Evolutionary conservation across 305 asterid species (phyloP), one percentile per base, ranked within the genome.

Genomic region (Fraxinus xanthoxyloides): DNA sequence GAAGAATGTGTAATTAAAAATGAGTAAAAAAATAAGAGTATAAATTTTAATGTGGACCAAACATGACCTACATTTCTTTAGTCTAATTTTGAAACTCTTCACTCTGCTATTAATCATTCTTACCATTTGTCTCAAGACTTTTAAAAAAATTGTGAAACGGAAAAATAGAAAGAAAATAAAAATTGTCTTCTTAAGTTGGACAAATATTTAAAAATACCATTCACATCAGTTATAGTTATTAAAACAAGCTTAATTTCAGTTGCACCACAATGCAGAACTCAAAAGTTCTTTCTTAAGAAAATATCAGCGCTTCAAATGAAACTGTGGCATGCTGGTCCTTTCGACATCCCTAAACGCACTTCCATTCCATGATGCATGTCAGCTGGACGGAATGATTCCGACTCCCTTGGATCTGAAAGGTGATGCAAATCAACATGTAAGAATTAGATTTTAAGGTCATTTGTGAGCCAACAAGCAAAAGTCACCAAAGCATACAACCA

Each of bases 311-410:
- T 85, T 95, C 91, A 94, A 80, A 88, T 87, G 95, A 95, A 95
- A 85, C 91, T 92, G 77, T 97, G 95, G 86, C 90, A 88, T 12
- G 94, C 89, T 35, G 99, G 98, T 82, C 98, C 99, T 78, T 86
- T 90, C 7, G 99, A 92, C 83, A 94, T 85, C 76, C 97, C 95
- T 19, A 91, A 94, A 35, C 94, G 95, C 80, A 94, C 97, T 92
- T 95, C 99, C 99, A 95, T 92, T 69, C 91, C 98, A 46, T 95
- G 95, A 87, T 95, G 98, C 91, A 94, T 85, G 88, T 94, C 96
- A 77, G 86, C 87, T 5, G 97, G 97, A 7, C 92, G 90, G 76
- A 81, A 79, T 36, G 87, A 87, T 82, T 95, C 99, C 0, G 97
- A 92, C 26, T 94, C 99, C 89, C 89, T 90, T 13, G 79, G 81